A percentile compares a stretch with the other conserved stretches of the same genome.
Evolutionary conservation across 176 grass and related monocot genomes (phyloP).

Genomic region (Hyparrhenia diplandra): DNA sequence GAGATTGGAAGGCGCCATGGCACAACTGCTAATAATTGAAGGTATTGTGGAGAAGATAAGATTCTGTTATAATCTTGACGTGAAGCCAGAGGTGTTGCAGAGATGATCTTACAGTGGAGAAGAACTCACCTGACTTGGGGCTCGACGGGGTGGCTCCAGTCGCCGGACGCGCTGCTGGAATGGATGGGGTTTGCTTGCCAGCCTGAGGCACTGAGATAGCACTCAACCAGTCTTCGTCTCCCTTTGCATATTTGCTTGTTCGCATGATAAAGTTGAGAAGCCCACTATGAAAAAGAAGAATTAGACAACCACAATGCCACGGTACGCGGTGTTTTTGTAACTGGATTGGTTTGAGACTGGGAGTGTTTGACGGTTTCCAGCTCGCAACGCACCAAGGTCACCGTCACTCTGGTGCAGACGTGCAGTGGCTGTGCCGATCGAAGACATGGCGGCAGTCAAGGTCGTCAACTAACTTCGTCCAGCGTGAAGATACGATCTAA

Average conservation of each 20-base stretch:
- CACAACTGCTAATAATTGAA: not conserved
- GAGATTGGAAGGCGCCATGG: constrained; percentile 1
- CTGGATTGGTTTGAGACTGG: not conserved
- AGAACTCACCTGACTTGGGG: not conserved
- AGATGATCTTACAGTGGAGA: not conserved
- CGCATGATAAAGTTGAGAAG: not conserved
- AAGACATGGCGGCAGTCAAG: too few relatives aligned
- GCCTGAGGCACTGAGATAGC: not conserved
- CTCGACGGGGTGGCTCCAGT: not conserved
- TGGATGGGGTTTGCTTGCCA: not conserved
- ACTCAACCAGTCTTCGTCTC: not conserved
- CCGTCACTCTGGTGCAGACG: too few relatives aligned
- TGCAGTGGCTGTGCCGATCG: too few relatives aligned
- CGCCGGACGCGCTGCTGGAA: not conserved
- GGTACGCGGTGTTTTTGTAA: not conserved
- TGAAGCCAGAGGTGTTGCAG: not conserved
- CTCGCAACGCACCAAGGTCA: too few relatives aligned
- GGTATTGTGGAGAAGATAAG: not conserved
- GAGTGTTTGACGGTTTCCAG: too few relatives aligned
- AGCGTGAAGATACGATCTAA: too few relatives aligned
- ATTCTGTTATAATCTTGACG: not conserved
- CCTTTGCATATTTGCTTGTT: not conserved
- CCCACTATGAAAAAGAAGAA: not conserved
- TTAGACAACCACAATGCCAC: too few relatives aligned
- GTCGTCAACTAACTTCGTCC: too few relatives aligned